Conservation (phyloP, 148 eudicot species). For the Heliamphora exappendiculata region DNA sequence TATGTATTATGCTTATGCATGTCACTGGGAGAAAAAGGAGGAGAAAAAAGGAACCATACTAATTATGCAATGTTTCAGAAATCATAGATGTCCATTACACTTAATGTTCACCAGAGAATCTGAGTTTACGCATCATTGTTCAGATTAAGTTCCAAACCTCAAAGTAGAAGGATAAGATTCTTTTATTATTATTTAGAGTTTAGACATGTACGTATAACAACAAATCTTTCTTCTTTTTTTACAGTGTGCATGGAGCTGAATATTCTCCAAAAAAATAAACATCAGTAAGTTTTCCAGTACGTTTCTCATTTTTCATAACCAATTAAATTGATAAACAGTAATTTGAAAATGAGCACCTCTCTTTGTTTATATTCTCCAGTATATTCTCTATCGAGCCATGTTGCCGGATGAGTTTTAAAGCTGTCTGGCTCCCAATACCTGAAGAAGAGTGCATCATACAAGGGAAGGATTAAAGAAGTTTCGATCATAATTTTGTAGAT, state of each 20-base stretch:
- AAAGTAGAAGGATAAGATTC: neutral
- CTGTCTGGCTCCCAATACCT: conserved; percentile 94
- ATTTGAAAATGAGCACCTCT: conserved; percentile 42
- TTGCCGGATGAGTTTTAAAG: conserved; percentile 90
- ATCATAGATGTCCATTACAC: neutral
- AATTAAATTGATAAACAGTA: conserved; percentile 4
- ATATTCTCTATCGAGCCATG: conserved; percentile 86
- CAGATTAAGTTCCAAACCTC: neutral
- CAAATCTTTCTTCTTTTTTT: neutral
- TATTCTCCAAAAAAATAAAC: neutral
- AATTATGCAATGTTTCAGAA: neutral
- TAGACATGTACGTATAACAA: too few species aligned
- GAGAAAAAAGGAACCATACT: neutral
- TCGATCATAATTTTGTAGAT: neutral
- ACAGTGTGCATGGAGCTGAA: neutral
- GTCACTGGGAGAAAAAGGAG: neutral
- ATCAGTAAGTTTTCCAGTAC: neutral
- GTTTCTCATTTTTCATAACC: neutral
- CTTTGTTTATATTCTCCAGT: conserved; percentile 80
- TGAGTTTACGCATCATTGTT: neutral
- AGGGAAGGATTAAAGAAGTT: neutral
- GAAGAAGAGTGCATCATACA: neutral
- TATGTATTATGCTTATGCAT: neutral
- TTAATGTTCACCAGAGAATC: neutral
- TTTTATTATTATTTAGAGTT: too few species aligned